These are phyloP conservation scores for Truncatella angustata DNA, from an alignment of 2,329 filamentous ascomycete species.

Conservation along the genomic window DNA sequence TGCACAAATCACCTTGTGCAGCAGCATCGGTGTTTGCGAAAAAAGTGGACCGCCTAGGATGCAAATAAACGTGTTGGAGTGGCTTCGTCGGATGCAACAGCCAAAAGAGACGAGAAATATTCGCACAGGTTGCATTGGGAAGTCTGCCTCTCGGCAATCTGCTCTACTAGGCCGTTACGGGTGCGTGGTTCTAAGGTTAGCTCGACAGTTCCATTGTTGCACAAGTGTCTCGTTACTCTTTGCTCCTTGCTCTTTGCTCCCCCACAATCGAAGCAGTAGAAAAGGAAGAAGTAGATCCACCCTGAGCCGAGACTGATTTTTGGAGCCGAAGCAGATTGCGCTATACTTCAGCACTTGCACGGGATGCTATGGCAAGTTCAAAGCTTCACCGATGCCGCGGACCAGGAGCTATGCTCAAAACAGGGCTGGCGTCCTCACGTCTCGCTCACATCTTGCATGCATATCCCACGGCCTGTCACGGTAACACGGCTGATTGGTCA, in stretches of 20 bases:
- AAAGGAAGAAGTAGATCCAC: constrained; percentile 7
- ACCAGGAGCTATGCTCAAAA: neutral
- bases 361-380: neutral
- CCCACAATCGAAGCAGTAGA: neutral
- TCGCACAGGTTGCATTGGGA: neutral
- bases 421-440: neutral
- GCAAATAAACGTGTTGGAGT: neutral
- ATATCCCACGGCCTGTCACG: constrained; percentile 14
- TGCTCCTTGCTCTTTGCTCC: neutral
- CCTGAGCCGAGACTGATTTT: constrained; percentile 10
- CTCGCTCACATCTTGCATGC: neutral
- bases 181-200: neutral
- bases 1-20: neutral
- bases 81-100: neutral
- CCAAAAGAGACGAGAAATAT: neutral
- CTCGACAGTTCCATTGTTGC: neutral
- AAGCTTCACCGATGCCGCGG: neutral
- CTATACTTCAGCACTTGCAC: neutral
- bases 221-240: too few relatives aligned
- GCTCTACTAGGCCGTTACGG: neutral
- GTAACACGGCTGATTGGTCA: constrained; percentile 25
- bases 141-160: constrained; percentile 4
- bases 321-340: constrained; percentile 4
- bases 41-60: too few relatives aligned
- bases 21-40: too few relatives aligned